A percentile compares a stretch with the other conserved stretches of the same genome.
Conservation (phyloP, 495 filamentous ascomycete genomes). For the Penicillium soppii region DNA sequence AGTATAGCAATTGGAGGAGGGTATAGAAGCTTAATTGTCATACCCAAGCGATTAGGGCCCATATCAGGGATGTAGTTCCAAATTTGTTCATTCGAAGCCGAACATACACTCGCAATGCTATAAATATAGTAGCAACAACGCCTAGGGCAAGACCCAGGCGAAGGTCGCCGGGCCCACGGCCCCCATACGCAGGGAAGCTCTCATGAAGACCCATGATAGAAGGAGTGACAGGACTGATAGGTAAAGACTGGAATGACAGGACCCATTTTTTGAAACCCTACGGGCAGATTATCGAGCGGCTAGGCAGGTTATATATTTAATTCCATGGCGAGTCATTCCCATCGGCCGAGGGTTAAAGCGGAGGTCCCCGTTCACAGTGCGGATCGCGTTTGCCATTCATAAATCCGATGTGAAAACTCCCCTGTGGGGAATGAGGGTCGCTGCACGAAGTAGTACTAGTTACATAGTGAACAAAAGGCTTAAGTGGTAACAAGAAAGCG, state of each 20-base stretch:
- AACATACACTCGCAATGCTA: slow-evolving; percentile 23
- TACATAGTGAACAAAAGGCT: slow-evolving; percentile 16
- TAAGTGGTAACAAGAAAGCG: slow-evolving; percentile 9
- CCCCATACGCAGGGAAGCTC: slow-evolving; percentile 22
- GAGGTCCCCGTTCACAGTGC: background rate
- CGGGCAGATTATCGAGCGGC: background rate
- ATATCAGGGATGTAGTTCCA: slow-evolving; percentile 20
- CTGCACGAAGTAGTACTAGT: slow-evolving; percentile 1
- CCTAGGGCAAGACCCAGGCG: slow-evolving; percentile 20
- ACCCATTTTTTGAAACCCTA: slow-evolving; percentile 8
- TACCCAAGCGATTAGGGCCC: slow-evolving; percentile 25
- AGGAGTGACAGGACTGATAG: slow-evolving; percentile 12
- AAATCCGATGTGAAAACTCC: slow-evolving; percentile 1
- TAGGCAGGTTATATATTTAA: background rate
- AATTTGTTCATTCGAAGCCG: slow-evolving; percentile 26
- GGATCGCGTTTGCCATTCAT: slow-evolving; percentile 1
- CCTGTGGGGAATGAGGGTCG: slow-evolving; percentile 7
- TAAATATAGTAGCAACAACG: slow-evolving; percentile 23
- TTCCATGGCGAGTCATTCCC: background rate
- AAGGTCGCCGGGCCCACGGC: slow-evolving; percentile 21
- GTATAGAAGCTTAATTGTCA: background rate
- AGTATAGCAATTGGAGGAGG: background rate
- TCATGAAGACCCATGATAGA: slow-evolving; percentile 19
- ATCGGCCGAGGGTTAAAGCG: slow-evolving; percentile 6
- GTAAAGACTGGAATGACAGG: background rate